These are phyloP conservation scores for Nepenthes alata DNA, from an alignment of 179 eudicot species.

Conservation along the genomic window DNA sequence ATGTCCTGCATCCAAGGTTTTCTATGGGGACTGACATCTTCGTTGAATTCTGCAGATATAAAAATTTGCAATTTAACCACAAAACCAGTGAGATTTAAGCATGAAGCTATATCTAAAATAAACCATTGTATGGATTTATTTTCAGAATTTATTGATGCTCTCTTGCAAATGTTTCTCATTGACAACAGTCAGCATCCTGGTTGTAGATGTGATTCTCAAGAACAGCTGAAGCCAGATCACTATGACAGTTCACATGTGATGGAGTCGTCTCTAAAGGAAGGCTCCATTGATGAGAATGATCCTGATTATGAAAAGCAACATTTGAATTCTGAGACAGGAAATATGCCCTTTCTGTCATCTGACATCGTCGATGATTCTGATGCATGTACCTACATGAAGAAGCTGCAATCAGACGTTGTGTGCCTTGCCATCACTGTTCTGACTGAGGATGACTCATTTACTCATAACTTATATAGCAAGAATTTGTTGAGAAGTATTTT, in stretches of 20 bases:
- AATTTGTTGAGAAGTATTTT: conserved; percentile 41
- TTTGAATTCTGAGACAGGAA: conserved; percentile 12
- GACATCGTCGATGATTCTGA: conserved; percentile 2
- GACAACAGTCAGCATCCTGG: conserved; percentile 18
- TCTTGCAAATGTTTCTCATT: conserved; percentile 20
- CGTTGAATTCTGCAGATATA: conserved; percentile 29
- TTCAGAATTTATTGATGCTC: conserved; percentile 26
- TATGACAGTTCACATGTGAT: conserved; percentile 7
- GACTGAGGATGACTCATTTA: conserved; percentile 24
- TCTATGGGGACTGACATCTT: conserved; percentile 57
- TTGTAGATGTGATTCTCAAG: conserved; percentile 12
- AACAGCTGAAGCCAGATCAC: conserved; percentile 10
- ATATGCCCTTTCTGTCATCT: conserved; percentile 8
- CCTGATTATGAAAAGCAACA: conserved; percentile 12
- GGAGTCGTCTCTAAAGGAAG: conserved; percentile 14
- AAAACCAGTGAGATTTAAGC: conserved; percentile 23
- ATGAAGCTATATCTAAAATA: conserved; percentile 24
- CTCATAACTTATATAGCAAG: conserved; percentile 19
- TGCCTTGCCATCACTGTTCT: conserved; percentile 16
- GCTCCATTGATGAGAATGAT: conserved; percentile 8
- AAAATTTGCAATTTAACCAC: conserved; percentile 18
- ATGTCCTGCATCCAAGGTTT: conserved; percentile 63
- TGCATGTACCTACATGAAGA: conserved; percentile 16
- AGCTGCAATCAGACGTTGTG: conserved; percentile 9
- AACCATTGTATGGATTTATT: conserved; percentile 27